These are phyloP conservation scores for Arachis monticola DNA, from an alignment of 331 rosid species.

Conservation along the genomic window DNA sequence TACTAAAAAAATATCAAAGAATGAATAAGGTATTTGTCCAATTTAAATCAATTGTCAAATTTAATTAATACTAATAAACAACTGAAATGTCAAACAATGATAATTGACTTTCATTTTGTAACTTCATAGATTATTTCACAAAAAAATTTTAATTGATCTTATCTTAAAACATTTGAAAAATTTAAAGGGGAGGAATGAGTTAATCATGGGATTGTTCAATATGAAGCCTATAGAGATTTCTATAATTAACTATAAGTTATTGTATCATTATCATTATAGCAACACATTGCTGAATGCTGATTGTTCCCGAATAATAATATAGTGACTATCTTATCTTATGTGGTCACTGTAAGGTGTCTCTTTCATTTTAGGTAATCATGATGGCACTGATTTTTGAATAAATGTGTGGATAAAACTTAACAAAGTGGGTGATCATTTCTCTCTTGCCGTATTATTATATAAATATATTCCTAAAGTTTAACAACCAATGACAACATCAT, in stretches of 20 bases:
- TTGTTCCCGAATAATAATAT: background rate
- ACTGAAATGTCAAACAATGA: too few relatives aligned
- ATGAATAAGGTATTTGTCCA: too few relatives aligned
- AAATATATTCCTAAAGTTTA: slow-evolving; percentile 11
- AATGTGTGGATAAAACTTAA: slow-evolving; percentile 43
- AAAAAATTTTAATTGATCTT: too few relatives aligned
- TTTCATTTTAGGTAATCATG: slow-evolving; percentile 29
- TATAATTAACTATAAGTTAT: background rate
- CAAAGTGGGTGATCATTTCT: background rate
- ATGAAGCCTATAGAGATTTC: background rate
- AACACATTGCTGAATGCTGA: too few relatives aligned
- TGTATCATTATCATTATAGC: slow-evolving; percentile 9
- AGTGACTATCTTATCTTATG: background rate
- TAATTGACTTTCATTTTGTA: too few relatives aligned
- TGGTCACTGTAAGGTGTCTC: slow-evolving; percentile 30
- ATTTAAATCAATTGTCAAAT: too few relatives aligned
- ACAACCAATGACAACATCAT: slow-evolving; percentile 34
- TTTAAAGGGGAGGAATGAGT: too few relatives aligned
- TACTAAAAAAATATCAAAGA: too few relatives aligned
- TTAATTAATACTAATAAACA: too few relatives aligned
- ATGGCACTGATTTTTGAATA: slow-evolving; percentile 36
- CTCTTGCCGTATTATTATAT: background rate
- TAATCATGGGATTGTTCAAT: background rate
- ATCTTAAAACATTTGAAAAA: too few relatives aligned
- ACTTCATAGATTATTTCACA: too few relatives aligned